phyloP scores from a whole-genome alignment of 129 eudicot genomes.

The Saposhnikovia divaricata region DNA sequence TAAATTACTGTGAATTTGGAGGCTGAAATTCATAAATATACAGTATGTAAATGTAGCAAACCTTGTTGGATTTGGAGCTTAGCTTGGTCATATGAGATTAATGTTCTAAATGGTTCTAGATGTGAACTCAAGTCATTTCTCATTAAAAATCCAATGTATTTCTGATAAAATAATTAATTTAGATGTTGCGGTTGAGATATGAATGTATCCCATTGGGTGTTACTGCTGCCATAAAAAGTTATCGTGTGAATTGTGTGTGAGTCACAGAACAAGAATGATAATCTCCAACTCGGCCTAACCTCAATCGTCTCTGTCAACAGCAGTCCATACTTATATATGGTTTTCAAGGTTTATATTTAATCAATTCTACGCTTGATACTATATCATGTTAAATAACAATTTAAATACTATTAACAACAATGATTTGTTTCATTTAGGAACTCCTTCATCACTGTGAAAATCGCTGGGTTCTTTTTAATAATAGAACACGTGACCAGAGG shows the following conservation, averaged over 20 bases:
- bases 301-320: neutral
- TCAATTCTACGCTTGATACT: no score
- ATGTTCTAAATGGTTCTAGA: neutral
- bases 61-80: neutral
- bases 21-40: neutral
- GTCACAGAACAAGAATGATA: neutral
- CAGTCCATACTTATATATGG: neutral
- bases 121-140: neutral
- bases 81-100: neutral
- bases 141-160: neutral
- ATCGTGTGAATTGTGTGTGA: neutral
- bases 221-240: neutral
- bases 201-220: neutral
- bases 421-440: slow-evolving; percentile 30
- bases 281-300: neutral
- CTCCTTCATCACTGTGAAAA: slow-evolving; percentile 48
- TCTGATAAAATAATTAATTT: neutral
- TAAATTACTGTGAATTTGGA: neutral
- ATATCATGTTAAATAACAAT: neutral
- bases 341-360: no score
- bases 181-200: neutral
- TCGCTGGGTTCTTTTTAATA: slow-evolving; percentile 65
- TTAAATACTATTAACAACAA: neutral
- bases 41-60: neutral
- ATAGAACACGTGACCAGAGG: slow-evolving; percentile 46